Evolutionary conservation across 495 filamentous ascomycete species (phyloP).

Genomic region (Aspergillus kassunensis): DNA sequence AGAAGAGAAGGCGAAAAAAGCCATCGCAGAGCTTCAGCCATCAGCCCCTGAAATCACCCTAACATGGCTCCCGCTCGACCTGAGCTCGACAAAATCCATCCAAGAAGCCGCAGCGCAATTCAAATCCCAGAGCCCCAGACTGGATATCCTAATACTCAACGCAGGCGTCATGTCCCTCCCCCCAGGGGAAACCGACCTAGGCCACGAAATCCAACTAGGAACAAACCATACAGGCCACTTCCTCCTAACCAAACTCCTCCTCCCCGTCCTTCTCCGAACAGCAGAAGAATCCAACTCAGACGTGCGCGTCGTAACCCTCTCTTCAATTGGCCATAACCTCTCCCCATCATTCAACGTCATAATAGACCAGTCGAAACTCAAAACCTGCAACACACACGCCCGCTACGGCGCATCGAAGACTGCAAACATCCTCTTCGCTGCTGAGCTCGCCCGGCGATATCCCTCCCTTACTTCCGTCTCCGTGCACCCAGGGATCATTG

Average conservation of each 20-base stretch:
- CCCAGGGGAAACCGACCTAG: constrained; percentile 27
- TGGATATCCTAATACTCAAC: neutral
- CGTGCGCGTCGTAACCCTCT: constrained; percentile 26
- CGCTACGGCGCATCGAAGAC: constrained; percentile 66
- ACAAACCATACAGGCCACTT: constrained; percentile 68
- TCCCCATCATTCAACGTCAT: constrained; percentile 11
- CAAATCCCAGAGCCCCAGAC: constrained; percentile 1
- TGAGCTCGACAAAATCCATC: constrained; percentile 44
- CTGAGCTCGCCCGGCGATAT: constrained; percentile 50
- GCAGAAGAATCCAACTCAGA: neutral
- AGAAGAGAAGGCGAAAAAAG: too few species aligned
- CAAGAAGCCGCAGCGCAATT: constrained; percentile 34
- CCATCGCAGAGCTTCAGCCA: too few species aligned
- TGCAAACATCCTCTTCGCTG: constrained; percentile 60
- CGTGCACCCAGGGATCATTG: constrained; percentile 43
- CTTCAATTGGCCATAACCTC: constrained; percentile 25
- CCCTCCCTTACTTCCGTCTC: constrained; percentile 37
- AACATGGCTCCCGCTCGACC: too few species aligned
- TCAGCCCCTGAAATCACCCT: too few species aligned
- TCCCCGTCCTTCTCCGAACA: constrained; percentile 57
- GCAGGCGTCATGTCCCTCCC: neutral
- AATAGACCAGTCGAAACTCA: constrained; percentile 8
- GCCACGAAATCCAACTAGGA: constrained; percentile 66
- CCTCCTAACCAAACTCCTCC: constrained; percentile 54
- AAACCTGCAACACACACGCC: constrained; percentile 22